Conservation (phyloP, 1,284 basidiomycete genomes). For the Moniliophthora roreri region DNA sequence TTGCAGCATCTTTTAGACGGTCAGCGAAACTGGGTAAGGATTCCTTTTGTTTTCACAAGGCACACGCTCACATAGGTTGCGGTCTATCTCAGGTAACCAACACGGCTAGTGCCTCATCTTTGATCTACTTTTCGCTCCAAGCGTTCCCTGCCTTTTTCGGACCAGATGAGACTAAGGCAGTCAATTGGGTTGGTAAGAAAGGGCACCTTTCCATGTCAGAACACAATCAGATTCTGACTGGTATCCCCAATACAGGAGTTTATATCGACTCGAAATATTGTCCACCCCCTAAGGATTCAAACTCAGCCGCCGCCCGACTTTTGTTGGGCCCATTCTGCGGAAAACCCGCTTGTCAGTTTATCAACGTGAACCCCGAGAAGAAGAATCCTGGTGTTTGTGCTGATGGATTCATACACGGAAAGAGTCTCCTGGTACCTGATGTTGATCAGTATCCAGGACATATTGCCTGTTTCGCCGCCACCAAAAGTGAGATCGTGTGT, state of each 20-base stretch:
- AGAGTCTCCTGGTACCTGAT: constrained; percentile 66
- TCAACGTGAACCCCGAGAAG: constrained; percentile 57
- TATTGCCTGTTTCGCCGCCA: constrained; percentile 86
- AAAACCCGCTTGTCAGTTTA: constrained; percentile 85
- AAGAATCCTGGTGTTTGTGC: constrained; percentile 76
- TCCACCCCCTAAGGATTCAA: constrained; percentile 41
- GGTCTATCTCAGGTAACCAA: constrained; percentile 67
- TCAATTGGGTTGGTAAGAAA: constrained; percentile 86
- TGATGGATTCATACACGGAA: constrained; percentile 60
- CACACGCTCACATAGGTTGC: neutral
- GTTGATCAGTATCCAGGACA: constrained; percentile 85
- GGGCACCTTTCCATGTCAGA: neutral
- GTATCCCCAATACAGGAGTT: constrained; percentile 58
- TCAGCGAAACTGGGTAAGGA: constrained; percentile 73
- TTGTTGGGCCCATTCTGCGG: constrained; percentile 86
- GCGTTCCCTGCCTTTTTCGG: constrained; percentile 72
- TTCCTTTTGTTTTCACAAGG: neutral
- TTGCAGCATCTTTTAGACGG: constrained; percentile 62
- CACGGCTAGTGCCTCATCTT: constrained; percentile 77
- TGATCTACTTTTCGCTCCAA: constrained; percentile 76
- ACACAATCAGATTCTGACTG: constrained; percentile 12
- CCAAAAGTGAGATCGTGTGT: constrained; percentile 84
- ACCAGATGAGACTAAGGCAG: constrained; percentile 53
- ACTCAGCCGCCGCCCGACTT: constrained; percentile 33
- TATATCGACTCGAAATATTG: constrained; percentile 72